Base-by-base conservation (phyloP, 2,329 filamentous ascomycete species). In the Chrysoporthe austroafricana region DNA sequence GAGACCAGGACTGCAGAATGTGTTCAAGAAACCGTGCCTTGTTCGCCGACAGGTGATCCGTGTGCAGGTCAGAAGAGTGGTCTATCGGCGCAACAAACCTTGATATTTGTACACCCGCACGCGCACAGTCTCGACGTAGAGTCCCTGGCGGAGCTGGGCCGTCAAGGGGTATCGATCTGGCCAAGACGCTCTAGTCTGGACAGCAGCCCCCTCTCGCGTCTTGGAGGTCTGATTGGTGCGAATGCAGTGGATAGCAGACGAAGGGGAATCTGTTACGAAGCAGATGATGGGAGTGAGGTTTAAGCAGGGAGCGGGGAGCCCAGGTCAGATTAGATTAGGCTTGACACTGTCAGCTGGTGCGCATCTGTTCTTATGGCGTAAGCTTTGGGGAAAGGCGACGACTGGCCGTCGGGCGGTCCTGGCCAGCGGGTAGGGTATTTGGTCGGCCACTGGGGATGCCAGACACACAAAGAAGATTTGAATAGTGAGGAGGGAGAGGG, bases 271-370 rank as follows among this genome's bases (percentile, higher is more conserved):
- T 50, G 21, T 26, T 4, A 54, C 50, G 32, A 16, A 54, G 50
- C 32, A 54, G 16, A 34, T 54, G 50, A 54, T 16, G n/a, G 11
- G 13, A 54, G 26, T 54, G 50, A 54, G 50, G 50, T 16, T 34
- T 54, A 21, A 54, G 50, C 36, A 39, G 5, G 36, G 36, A 39
- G 36, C 9, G 50, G 32, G 50, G 11, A 16, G 26, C 21, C 56
- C 18, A 42, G 34, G 34, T 50, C 46, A 13, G n/a, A n/a, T 26
- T n/a, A 60, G 42, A 60, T 26, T n/a, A 60, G 42, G 44, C 39
- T 44, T n/a, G 57, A 60, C 57, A 44, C 18, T 4, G 57, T 60
- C 57, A 60, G 57, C 36, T 60, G 57, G 57, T 60, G 57, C 42
- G 57, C 39, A 43, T 44, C 36, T 44, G 57, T 14, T 43, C 5